A percentile compares a stretch with the other conserved stretches of the same genome.
These are phyloP conservation scores for Macroventuria anomochaeta DNA, from an alignment of 2,329 filamentous ascomycete species.

Conservation along the genomic window DNA sequence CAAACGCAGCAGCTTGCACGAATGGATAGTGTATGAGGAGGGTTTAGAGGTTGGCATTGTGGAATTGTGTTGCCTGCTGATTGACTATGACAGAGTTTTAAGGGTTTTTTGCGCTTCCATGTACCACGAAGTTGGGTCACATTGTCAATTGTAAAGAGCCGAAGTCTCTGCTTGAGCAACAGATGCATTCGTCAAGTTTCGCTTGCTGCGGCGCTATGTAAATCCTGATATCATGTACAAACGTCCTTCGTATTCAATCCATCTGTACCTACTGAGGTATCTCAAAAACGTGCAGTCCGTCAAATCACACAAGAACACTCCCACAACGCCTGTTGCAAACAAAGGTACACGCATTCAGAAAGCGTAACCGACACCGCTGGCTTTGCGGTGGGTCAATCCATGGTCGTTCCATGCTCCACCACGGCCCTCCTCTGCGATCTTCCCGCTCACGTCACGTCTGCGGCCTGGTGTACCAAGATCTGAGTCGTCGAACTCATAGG, in stretches of 20 bases:
- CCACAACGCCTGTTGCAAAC: slow-evolving; percentile 1
- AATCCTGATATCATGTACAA: slow-evolving; percentile 14
- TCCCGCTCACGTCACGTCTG: slow-evolving; percentile 70
- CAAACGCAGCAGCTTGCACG: slow-evolving; percentile 2
- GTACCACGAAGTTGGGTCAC: neutral
- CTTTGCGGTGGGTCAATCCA: slow-evolving; percentile 48
- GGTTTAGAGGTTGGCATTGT: neutral
- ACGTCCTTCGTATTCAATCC: neutral
- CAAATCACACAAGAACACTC: neutral
- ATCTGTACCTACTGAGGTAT: neutral
- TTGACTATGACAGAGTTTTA: neutral
- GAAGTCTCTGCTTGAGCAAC: neutral
- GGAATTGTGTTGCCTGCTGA: slow-evolving; percentile 4
- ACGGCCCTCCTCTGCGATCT: slow-evolving; percentile 73
- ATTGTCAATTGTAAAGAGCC: neutral
- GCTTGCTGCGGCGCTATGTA: slow-evolving; percentile 6
- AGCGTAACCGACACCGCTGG: slow-evolving; percentile 43
- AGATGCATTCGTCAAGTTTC: slow-evolving; percentile 6
- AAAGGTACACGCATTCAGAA: slow-evolving; percentile 6
- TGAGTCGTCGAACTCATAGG: slow-evolving; percentile 40
- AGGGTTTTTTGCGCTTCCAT: neutral
- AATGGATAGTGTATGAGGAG: neutral
- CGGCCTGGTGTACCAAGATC: slow-evolving; percentile 41
- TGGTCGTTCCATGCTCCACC: slow-evolving; percentile 45
- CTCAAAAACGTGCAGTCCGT: neutral